Conservation (phyloP, 2,329 filamentous ascomycete genomes). For the Aspergillus puulaauensis region DNA sequence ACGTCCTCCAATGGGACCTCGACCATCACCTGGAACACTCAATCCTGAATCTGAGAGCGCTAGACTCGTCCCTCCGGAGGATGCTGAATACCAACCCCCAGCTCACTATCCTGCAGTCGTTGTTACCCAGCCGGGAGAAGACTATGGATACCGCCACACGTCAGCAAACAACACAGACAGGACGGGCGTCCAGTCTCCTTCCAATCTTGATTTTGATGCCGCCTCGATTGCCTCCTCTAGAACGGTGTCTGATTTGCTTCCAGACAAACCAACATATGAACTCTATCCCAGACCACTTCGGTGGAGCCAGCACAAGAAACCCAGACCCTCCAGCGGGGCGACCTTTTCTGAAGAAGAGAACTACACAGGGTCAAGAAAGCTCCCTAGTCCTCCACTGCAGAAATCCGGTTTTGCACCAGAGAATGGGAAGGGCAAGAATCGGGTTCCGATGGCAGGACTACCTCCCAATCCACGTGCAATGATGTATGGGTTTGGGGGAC, state of each 20-base stretch:
- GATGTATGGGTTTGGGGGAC: constrained; percentile 26
- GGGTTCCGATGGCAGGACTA: constrained; percentile 25
- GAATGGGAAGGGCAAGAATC: constrained; percentile 6
- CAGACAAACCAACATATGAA: constrained; percentile 32
- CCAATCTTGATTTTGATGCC: constrained; percentile 24
- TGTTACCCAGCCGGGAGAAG: constrained; percentile 16
- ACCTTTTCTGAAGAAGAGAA: constrained; percentile 44
- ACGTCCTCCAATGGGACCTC: constrained; percentile 20
- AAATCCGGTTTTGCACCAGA: constrained; percentile 3
- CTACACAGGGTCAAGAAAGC: constrained; percentile 18
- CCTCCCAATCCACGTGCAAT: constrained; percentile 38
- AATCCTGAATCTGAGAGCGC: constrained; percentile 18
- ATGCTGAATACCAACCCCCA: constrained; percentile 18
- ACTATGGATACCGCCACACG: constrained; percentile 2
- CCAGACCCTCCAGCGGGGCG: constrained; percentile 29
- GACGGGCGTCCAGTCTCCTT: constrained; percentile 32
- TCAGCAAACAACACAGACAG: constrained; percentile 19
- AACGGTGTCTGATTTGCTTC: constrained; percentile 39
- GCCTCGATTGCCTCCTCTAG: constrained; percentile 36
- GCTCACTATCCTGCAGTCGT: constrained; percentile 22
- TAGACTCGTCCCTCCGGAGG: constrained; percentile 19
- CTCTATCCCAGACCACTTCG: constrained; percentile 41
- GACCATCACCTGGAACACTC: constrained; percentile 8
- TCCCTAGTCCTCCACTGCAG: constrained; percentile 16
- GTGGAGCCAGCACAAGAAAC: constrained; percentile 24